Conservation (phyloP, 345 rosid genomes). For the Toxicodendron radicans region DNA sequence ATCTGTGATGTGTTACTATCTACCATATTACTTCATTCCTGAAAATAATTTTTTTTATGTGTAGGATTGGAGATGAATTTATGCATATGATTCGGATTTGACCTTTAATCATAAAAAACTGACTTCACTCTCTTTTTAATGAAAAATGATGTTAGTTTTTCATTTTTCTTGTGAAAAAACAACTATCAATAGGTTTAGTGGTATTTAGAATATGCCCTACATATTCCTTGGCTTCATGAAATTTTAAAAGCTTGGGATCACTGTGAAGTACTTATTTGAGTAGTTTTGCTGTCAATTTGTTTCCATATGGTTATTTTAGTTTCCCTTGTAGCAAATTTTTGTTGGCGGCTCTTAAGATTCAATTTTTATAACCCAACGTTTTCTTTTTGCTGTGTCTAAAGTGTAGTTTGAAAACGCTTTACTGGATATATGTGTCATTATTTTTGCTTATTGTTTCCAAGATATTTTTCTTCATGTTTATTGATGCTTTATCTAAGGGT, state of each 20-base stretch:
- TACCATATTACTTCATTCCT: slow-evolving; percentile 1
- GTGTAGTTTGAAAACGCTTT: not conserved
- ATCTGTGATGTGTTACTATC: not conserved
- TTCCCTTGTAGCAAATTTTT: too few relatives aligned
- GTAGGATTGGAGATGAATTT: slow-evolving; percentile 9
- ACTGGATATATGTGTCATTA: not conserved
- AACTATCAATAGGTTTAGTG: not conserved
- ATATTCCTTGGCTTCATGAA: not conserved
- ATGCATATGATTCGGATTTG: slow-evolving; percentile 1
- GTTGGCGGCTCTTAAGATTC: slow-evolving; percentile 4
- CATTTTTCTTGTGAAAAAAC: slow-evolving; percentile 1
- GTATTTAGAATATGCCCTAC: not conserved
- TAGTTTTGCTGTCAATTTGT: not conserved
- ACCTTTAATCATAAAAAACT: not conserved
- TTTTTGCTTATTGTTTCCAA: not conserved
- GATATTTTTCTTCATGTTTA: slow-evolving; percentile 3
- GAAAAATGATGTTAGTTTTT: slow-evolving; percentile 10
- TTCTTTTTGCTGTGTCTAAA: not conserved
- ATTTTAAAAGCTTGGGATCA: not conserved
- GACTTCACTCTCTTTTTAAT: not conserved
- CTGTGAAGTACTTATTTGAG: not conserved
- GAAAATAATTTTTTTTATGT: not conserved
- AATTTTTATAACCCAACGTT: too few relatives aligned
- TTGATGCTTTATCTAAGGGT: slow-evolving; percentile 18
- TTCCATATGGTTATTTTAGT: not conserved